phyloP scores from a whole-genome alignment of 2,329 filamentous ascomycete genomes.

The Aureobasidium vineae region DNA sequence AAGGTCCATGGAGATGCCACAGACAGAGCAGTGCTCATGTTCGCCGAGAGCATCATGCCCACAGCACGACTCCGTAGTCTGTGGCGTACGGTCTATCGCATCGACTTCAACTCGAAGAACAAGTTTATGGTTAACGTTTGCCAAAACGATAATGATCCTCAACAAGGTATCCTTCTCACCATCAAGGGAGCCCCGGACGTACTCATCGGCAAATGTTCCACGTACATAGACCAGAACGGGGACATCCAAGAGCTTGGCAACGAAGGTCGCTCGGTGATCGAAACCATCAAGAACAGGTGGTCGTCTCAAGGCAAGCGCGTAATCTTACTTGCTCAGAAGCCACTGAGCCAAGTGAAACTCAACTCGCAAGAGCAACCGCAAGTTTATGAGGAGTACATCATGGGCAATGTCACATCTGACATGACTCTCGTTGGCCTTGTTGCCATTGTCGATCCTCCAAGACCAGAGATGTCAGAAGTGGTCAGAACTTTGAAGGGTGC shows the following conservation, averaged over 20 bases:
- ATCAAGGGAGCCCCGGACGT: conserved; percentile 79
- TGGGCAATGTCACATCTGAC: conserved; percentile 58
- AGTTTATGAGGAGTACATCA: conserved; percentile 55
- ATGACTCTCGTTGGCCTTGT: conserved; percentile 58
- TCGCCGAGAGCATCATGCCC: conserved; percentile 63
- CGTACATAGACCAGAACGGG: conserved; percentile 58
- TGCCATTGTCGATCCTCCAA: conserved; percentile 59
- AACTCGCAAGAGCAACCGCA: conserved; percentile 52
- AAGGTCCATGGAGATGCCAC: conserved; percentile 73
- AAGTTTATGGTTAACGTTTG: conserved; percentile 74
- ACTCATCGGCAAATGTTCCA: conserved; percentile 62
- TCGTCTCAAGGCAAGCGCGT: conserved; percentile 68
- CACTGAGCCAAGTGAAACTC: conserved; percentile 59
- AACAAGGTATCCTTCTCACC: conserved; percentile 53
- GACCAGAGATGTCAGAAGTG: conserved; percentile 59
- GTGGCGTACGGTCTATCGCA: conserved; percentile 66
- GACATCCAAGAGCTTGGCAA: conserved; percentile 53
- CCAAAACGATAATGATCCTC: conserved; percentile 37
- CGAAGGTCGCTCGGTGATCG: conserved; percentile 53
- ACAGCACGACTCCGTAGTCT: conserved; percentile 59
- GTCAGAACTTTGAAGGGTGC: conserved; percentile 64
- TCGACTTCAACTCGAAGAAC: conserved; percentile 79
- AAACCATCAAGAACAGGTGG: conserved; percentile 65
- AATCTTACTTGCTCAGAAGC: conserved; percentile 59
- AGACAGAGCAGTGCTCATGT: conserved; percentile 69